A percentile compares a stretch with the other conserved stretches of the same genome.
These are phyloP conservation scores for Arxiozyma telluris DNA, from an alignment of 1,139 yeast genomes.

Conservation along the genomic window DNA sequence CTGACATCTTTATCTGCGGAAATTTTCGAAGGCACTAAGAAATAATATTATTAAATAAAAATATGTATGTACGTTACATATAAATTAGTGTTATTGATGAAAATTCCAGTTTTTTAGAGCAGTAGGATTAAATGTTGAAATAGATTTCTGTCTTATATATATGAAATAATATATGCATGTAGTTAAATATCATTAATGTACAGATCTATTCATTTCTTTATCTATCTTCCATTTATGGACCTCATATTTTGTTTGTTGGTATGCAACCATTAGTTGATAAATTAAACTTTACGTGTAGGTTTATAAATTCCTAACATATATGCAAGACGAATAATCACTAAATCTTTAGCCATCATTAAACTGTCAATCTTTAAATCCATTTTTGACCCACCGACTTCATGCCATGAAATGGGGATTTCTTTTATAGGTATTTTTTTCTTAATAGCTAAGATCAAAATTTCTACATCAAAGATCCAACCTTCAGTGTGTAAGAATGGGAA, in stretches of 20 bases:
- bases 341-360: conserved; percentile 88
- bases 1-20: conserved; percentile 28
- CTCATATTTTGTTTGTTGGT: neutral
- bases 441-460: conserved; percentile 71
- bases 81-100: neutral
- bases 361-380: conserved; percentile 88
- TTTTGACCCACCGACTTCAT: conserved; percentile 91
- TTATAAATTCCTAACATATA: conserved; percentile 76
- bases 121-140: neutral
- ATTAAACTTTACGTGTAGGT: neutral
- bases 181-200: neutral
- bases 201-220: neutral
- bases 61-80: neutral
- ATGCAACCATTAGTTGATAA: neutral
- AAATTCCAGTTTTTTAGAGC: neutral
- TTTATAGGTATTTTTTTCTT: conserved; percentile 55
- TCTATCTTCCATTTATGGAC: too few species aligned
- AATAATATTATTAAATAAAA: conserved; percentile 7
- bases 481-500: conserved; percentile 94
- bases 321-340: conserved; percentile 84
- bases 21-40: conserved; percentile 31
- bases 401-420: conserved; percentile 92
- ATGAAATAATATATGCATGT: neutral
- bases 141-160: neutral
- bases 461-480: conserved; percentile 97